Base-by-base conservation (phyloP, 139 green algal species). In the Picochlorum sp. region DNA sequence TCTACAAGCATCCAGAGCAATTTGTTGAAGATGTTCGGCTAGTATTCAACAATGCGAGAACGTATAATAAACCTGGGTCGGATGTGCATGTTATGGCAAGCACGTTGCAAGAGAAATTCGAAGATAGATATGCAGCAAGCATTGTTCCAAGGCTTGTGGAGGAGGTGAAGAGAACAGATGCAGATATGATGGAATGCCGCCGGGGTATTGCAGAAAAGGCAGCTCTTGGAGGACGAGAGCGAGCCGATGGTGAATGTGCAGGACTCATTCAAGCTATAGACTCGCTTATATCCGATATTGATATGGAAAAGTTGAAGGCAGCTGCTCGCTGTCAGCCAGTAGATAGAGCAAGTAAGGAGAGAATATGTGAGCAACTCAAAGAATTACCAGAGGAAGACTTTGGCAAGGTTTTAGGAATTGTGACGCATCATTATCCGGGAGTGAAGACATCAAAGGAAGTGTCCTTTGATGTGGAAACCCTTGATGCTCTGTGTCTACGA, bases 11-110 rank as follows among this genome's bases (percentile, higher is more conserved):
- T 49, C 86, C 86, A 7, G 79, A 86, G 72, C 38, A 59, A 11
- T 73, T 81, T 10, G 21, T 69, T 21, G 52, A 52, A 9, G 73
- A 81, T 49, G 64, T 84, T 59, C 67, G 65, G 26, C 73, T 77
- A 31, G 83, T 96, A 20, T 96, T 96, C 57, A 45, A 69, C 63
- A 96, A 96, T 56, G 87, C 85, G 13, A 80, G 79, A 54, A 60
- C 55, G 9, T 96, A 90, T 78, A 96, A 96, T 67, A 80, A 80
- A 49, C 79, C 79, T 7, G 80, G 76, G 56, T 80, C 60, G 37
- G 90, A 96, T 72, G 88, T 95, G 26, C 63, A 83, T 67, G 59
- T 91, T 16, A 95, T 96, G 88, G 85, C 89, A 2, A 77, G 77
- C 49, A 80, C 73, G 20, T 66, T 92, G 30, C 72, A 79, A 66